Evolutionary conservation across 2,329 filamentous ascomycete genomes (phyloP), one percentile per base, ranked within the genome.

Genomic region (Mollisia scopiformis): DNA sequence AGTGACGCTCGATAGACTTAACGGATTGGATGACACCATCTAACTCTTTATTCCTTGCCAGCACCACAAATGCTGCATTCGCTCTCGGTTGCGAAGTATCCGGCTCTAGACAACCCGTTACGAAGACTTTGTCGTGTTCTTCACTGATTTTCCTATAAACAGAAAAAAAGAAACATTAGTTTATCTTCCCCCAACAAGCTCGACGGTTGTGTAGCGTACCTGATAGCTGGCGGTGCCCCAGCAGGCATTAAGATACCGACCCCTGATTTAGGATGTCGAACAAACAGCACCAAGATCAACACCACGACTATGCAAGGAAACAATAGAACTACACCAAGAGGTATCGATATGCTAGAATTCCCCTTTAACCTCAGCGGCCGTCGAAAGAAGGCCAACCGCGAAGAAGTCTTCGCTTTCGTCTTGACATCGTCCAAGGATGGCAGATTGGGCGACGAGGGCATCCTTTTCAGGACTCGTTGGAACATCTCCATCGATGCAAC

Each of bases 1-100:
- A 99, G 78, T 99, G 95, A 70, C 95, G 87, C 80, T 99, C 95
- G 68, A 99, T 93, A 46, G 94, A 98, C 80, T 97, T 97, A 76
- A 99, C 85, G 10, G 95, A 98, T 77, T 98, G 92, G 66, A 99
- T 87, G 39, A 99, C 95, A 62, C 95, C 95, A 0, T 97, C 93
- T 66, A 99, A 77, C 79, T 99, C 95, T 82, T 97, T 96, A 75
- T 99, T 98, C 70, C 95, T 84, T 57, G 95, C 95, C 62, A 99
- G 84, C 39, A 99, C 93, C 65, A 99, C 95, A 72, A 99, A 97
- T 27, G 92, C 94, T 62, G 92, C 95, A 73, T 98, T 99, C 68
- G 92, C 95, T 73, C 93, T 87, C 43, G 92, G 92, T 63, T 88
- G 83, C 67, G 86, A 87, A 33, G 88, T 90, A 71, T 96, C 89